Base-by-base conservation (phyloP, 2,329 filamentous ascomycete genomes). In the Pseudocercospora pini-densiflorae region DNA sequence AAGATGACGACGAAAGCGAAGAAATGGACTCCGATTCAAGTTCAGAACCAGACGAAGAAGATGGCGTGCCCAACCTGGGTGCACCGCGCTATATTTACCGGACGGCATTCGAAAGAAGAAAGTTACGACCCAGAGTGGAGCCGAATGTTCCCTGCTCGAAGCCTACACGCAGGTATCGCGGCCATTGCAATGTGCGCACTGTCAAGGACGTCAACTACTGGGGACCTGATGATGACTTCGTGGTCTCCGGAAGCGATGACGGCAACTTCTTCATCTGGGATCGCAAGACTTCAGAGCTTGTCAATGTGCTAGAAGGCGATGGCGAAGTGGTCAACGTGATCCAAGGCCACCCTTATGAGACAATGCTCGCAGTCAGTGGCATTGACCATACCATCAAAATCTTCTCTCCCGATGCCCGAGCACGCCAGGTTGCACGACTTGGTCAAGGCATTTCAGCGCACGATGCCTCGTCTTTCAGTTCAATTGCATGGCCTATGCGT, bases 171-270 rank as follows among this genome's bases (percentile, higher is more conserved):
- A 77, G 82, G 21, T 91, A 89, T 73, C 80, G 81, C 2, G 89
- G 89, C 1, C 89, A 90, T 75, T 90, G 88, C 78, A 90, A 90
- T 70, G 83, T 89, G 61, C 84, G 87, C 69, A 90, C 88, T 0
- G 88, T 90, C 71, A 91, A 91, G 72, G 89, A 91, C 72, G 87
- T 90, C 66, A 90, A 90, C 67, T 91, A 86, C 77, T 90, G 88
- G 68, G 89, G 89, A 0, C 77, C 89, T 43, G 80, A 89, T 65
- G 89, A 91, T 71, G 88, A 90, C 73, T 91, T 90, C 68, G 87
- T 91, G 10, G 88, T 90, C 10, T 88, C 86, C 64, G 89, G 89
- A 5, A 88, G 86, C 66, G 89, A 91, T 72, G 87, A 85, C 59
- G 89, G 89, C 0, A 85, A 90, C 73, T 74, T 91, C 24, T 91